These are phyloP conservation scores for Cubamyces lactineus DNA, from an alignment of 768 basidiomycete species.

Conservation along the genomic window DNA sequence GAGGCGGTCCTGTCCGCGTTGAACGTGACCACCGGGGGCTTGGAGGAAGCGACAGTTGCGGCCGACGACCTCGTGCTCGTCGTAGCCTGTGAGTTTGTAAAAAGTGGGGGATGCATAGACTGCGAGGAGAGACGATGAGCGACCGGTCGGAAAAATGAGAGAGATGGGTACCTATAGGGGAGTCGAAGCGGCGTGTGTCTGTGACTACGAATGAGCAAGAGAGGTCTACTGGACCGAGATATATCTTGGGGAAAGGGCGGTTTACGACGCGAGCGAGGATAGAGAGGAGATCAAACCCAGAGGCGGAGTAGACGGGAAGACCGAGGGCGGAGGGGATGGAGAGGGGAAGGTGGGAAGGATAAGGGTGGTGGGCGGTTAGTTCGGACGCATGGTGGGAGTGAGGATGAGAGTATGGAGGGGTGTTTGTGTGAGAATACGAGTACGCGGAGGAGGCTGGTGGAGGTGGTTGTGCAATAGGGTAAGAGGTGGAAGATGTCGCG, in stretches of 20 bases:
- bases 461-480: neutral
- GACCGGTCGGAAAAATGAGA: neutral
- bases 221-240: slow-evolving; percentile 89
- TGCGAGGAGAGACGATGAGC: neutral
- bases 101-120: slow-evolving; percentile 92
- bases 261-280: slow-evolving; percentile 77
- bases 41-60: slow-evolving; percentile 92
- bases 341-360: slow-evolving; percentile 20
- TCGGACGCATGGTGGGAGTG: neutral
- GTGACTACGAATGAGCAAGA: slow-evolving; percentile 92
- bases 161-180: slow-evolving; percentile 54
- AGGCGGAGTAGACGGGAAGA: slow-evolving; percentile 80
- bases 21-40: slow-evolving; percentile 64
- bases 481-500: neutral
- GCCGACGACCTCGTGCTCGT: slow-evolving; percentile 77
- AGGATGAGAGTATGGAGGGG: neutral
- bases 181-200: slow-evolving; percentile 80
- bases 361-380: neutral
- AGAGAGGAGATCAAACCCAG: slow-evolving; percentile 89
- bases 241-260: slow-evolving; percentile 72
- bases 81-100: slow-evolving; percentile 73
- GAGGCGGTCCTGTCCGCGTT: slow-evolving; percentile 56
- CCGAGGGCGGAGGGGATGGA: slow-evolving; percentile 33
- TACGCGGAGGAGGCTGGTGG: slow-evolving; percentile 3
- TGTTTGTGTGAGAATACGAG: neutral